Base-by-base conservation (phyloP, 352 stramenopile genomes). In the Globisporangium emineosum region DNA sequence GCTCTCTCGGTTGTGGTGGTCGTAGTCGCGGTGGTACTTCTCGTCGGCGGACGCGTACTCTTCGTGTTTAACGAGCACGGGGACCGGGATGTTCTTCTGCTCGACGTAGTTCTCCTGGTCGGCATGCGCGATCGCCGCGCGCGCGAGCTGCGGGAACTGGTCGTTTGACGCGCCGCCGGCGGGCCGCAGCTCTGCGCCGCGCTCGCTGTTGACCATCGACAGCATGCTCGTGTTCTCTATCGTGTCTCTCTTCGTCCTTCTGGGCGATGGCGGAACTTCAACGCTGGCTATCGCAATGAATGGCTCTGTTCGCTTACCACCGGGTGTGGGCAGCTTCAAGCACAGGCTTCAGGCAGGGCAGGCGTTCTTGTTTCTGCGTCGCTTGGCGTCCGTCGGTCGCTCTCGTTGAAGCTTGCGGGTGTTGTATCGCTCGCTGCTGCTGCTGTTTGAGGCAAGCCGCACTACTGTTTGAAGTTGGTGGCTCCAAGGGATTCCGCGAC, bases 401-500 rank as follows among this genome's bases (percentile, higher is more conserved):
- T 23, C 25, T 29, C 27, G 58, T 67, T 66, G 61, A 66, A 66
- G 61, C 61, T 40, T 15, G 32, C 19, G 32, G 15, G 10, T n/a
- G 30, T n/a, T 21, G 19, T 45, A 17, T 45, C 37, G 37, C 10
- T 40, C 15, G 23, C 30, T 35, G 50, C 25, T 56, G 50, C n/a
- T 35, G 50, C 29, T 23, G 21, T 7, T 25, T 21, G 25, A 35
- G 50, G 23, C 9, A 29, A 35, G 47, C 32, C n/a, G 17, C 47
- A n/a, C n/a, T n/a, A 47, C 29, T 65, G 66, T 79, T 91, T 91
- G 82, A 91, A 91, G 82, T 89, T 91, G 75, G 77, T 86, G 79
- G 79, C 75, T 89, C 73, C 64, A 75, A 68, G 64, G 57, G 75
- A 57, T 57, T 57, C 51, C 51, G 51, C 51, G 51, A 57, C 27